These are phyloP conservation scores for Aspergillus sp. DNA, from an alignment of 2,329 filamentous ascomycete species.

Conservation along the genomic window DNA sequence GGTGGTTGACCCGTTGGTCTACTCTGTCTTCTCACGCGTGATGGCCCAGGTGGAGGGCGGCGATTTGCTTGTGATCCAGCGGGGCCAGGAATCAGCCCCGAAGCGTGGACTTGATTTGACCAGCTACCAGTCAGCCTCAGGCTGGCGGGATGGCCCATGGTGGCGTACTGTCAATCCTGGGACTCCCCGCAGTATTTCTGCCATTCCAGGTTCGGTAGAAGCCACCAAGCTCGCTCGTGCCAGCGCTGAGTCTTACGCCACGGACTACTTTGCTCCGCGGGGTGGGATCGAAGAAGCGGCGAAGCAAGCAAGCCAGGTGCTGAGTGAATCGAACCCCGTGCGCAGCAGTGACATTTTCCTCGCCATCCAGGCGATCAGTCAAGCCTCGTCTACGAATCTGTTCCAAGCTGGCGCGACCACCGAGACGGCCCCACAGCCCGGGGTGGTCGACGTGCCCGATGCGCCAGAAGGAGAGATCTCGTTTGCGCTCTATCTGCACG, in stretches of 20 bases:
- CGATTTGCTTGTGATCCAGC: slow-evolving; percentile 87
- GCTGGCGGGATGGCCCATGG: slow-evolving; percentile 93
- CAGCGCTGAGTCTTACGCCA: slow-evolving; percentile 77
- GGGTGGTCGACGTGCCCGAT: slow-evolving; percentile 29
- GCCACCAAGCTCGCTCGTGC: slow-evolving; percentile 87
- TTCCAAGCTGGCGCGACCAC: slow-evolving; percentile 53
- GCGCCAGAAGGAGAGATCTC: slow-evolving; percentile 53
- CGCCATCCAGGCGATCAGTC: slow-evolving; percentile 77
- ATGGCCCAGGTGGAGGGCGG: slow-evolving; percentile 99
- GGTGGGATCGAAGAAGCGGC: slow-evolving; percentile 77
- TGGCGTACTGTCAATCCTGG: slow-evolving; percentile 60
- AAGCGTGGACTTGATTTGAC: slow-evolving; percentile 49
- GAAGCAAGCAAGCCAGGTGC: slow-evolving; percentile 65
- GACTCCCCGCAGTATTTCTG: slow-evolving; percentile 64
- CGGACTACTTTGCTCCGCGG: slow-evolving; percentile 69
- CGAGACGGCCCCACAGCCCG: slow-evolving; percentile 23
- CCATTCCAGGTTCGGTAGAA: slow-evolving; percentile 71
- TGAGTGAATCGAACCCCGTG: slow-evolving; percentile 80
- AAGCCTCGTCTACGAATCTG: slow-evolving; percentile 55
- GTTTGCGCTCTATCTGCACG: slow-evolving; percentile 70
- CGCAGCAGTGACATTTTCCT: slow-evolving; percentile 92
- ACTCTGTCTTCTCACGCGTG: slow-evolving; percentile 83
- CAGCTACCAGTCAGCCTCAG: slow-evolving; percentile 25
- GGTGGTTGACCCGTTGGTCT: slow-evolving; percentile 84
- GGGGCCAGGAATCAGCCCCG: slow-evolving; percentile 73